Evolutionary conservation across 768 basidiomycete species (phyloP), one percentile per base, ranked within the genome.

Genomic region (Hericium erinaceus): DNA sequence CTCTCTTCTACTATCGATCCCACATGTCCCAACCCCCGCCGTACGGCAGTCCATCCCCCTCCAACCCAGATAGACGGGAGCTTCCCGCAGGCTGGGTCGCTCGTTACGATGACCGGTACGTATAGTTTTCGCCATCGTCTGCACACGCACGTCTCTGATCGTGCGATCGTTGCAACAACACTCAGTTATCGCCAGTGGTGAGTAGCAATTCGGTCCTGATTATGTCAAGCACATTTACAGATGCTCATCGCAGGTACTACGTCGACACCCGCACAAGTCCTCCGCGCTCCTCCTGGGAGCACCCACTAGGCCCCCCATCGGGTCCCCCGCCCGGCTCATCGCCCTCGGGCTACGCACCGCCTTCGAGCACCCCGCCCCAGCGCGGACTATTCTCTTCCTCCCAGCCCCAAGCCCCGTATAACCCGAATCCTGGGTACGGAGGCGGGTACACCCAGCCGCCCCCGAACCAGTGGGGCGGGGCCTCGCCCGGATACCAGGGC

Each of bases 81-180:
- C 75, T 89, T 1, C 87, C 87, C 10, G 71, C 71, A 1, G 88
- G 88, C 40, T 90, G 87, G 87, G 73, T 80, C 16, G 70, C 77
- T 16, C 84, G 87, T 63, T 90, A 75, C 64, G 87, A 91, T 63
- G 50, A 66, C 55, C 84, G 82, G 89, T 89, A 65, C 51, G 83
- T 77, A 58, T 50, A n/a, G 57, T 64, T 63, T 65, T 44, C 61
- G 65, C 54, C 67, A 56, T 53, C 59, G 51, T 63, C 44, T 54
- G 56, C 40, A 51, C 55, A 56, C 58, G 49, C 33, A 52, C 20
- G 33, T 11, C 16, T 8, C 64, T 68, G 59, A 74, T 67, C 48
- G 57, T 54, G 51, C 46, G 28, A 58, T 65, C 44, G 28, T 46
- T 22, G 33, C 7, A 46, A 16, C n/a, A 9, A 7, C 44, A 15